phyloP scores from a whole-genome alignment of 345 rosid species.

The Bruguiera parviflora region DNA sequence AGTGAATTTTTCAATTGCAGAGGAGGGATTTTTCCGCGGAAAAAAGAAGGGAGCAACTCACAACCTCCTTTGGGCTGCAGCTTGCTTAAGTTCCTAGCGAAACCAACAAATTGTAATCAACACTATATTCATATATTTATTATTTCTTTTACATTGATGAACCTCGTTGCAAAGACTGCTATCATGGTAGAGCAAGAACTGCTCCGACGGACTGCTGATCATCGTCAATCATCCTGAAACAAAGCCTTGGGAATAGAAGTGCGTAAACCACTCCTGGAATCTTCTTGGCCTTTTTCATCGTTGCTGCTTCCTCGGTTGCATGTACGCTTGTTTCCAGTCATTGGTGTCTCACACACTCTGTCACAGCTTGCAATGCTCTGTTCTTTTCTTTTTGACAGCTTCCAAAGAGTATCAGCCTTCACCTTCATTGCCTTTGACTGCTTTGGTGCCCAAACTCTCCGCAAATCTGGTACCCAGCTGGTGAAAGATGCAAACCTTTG shows the following conservation, averaged over 20 bases:
- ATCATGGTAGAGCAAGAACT: background rate
- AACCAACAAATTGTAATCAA: too few species aligned
- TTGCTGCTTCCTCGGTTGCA: slow-evolving; percentile 20
- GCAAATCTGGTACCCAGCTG: slow-evolving; percentile 84
- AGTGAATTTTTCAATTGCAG: too few species aligned
- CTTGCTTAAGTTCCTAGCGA: too few species aligned
- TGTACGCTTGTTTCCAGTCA: slow-evolving; percentile 43
- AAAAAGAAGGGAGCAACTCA: too few species aligned
- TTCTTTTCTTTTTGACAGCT: slow-evolving; percentile 52
- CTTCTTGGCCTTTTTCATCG: slow-evolving; percentile 30
- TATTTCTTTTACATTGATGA: too few species aligned
- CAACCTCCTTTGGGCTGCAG: too few species aligned
- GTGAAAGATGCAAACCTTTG: slow-evolving; percentile 72
- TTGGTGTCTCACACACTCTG: slow-evolving; percentile 78
- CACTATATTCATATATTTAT: too few species aligned
- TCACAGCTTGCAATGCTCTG: slow-evolving; percentile 42
- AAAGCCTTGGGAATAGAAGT: slow-evolving; percentile 54
- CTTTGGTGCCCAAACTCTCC: slow-evolving; percentile 92
- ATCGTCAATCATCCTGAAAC: slow-evolving; percentile 51
- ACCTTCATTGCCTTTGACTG: slow-evolving; percentile 34
- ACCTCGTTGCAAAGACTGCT: background rate
- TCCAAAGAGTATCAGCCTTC: slow-evolving; percentile 31
- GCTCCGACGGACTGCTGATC: background rate
- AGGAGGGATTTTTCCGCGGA: too few species aligned
- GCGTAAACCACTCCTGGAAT: slow-evolving; percentile 14